A percentile compares a stretch with the other conserved stretches of the same genome.
Conservation (phyloP, 1,139 yeast genomes). For the Neolecta irregularis region DNA sequence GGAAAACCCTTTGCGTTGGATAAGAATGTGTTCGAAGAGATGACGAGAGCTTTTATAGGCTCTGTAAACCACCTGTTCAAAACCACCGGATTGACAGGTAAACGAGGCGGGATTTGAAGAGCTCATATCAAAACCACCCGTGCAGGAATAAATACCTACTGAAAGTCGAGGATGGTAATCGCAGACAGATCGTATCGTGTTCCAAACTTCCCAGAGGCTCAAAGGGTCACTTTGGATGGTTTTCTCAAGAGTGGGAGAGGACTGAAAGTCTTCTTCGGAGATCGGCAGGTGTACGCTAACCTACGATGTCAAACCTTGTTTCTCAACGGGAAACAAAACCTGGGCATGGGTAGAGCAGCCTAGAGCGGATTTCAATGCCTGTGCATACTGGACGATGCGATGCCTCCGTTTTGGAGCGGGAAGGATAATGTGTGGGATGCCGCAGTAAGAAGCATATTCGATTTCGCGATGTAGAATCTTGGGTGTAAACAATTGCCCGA, state of each 20-base stretch:
- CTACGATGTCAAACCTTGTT: constrained; percentile 26
- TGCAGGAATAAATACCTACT: constrained; percentile 19
- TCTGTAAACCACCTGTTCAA: constrained; percentile 48
- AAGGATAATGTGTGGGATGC: constrained; percentile 35
- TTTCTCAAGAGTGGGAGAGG: too few species aligned
- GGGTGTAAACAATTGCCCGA: neutral
- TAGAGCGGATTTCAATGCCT: constrained; percentile 25
- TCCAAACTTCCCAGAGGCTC: constrained; percentile 60
- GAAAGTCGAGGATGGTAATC: constrained; percentile 37
- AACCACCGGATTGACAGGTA: constrained; percentile 35
- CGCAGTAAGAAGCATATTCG: constrained; percentile 42
- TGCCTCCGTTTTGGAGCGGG: constrained; percentile 48
- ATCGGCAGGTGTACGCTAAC: constrained; percentile 15
- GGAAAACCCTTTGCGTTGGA: constrained; percentile 46
- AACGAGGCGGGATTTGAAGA: constrained; percentile 37
- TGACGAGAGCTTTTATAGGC: constrained; percentile 41
- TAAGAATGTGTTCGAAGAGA: constrained; percentile 40
- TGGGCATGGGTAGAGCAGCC: constrained; percentile 22
- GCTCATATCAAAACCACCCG: constrained; percentile 21
- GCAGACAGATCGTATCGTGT: constrained; percentile 40
- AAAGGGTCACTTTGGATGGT: too few species aligned
- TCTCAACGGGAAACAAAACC: constrained; percentile 30
- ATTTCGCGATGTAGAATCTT: constrained; percentile 33
- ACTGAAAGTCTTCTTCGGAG: constrained; percentile 23
- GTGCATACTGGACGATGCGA: constrained; percentile 36